Evolutionary conservation across 495 filamentous ascomycete species (phyloP), one percentile per base, ranked within the genome.

Genomic region (Stereocaulon alpinum): DNA sequence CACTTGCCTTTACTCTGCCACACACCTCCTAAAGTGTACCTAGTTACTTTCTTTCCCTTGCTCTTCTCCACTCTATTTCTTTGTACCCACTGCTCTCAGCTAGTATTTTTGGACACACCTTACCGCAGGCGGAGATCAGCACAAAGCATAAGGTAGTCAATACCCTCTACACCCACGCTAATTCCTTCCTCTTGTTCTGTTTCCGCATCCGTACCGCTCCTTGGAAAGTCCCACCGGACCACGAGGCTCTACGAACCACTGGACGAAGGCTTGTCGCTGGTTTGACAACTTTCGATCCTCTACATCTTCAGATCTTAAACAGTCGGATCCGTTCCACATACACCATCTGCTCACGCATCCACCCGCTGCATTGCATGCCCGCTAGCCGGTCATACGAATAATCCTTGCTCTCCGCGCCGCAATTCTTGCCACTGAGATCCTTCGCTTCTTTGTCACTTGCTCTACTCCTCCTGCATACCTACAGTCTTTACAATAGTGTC

Each of bases 61-160:
- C 34, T 44, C 42, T 44, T 15, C 18, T 44, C 42, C 42, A 17
- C 24, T 32, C 49, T 11, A 1, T 32, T 52, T 52, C 49, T 52
- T 52, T 52, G 49, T 52, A 52, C 49, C 49, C 11, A n/a, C n/a
- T 22, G n/a, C 49, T 52, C 30, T 52, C 49, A 52, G 49, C 49
- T 37, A 32, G 30, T 22, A 32, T n/a, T 52, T 52, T 52, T 37
- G 27, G 49, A 18, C 49, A 29, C n/a, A 34, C 30, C 34, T 34
- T 34, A 6, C 49, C 49, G 49, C 49, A 52, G 49, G 49, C 49
- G 49, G 49, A 52, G 3, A 52, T 52, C 49, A 10, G 29, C 49
- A 52, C 34, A 52, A 52, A 52, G 49, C 49, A 52, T n/a, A n/a
- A n/a, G n/a, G n/a, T n/a, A 52, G 24, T 52, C 29, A n/a, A 32